Evolutionary conservation across 305 asterid genomes (phyloP), one percentile per base, ranked within the genome.

Genomic region (Andrographis paniculata): DNA sequence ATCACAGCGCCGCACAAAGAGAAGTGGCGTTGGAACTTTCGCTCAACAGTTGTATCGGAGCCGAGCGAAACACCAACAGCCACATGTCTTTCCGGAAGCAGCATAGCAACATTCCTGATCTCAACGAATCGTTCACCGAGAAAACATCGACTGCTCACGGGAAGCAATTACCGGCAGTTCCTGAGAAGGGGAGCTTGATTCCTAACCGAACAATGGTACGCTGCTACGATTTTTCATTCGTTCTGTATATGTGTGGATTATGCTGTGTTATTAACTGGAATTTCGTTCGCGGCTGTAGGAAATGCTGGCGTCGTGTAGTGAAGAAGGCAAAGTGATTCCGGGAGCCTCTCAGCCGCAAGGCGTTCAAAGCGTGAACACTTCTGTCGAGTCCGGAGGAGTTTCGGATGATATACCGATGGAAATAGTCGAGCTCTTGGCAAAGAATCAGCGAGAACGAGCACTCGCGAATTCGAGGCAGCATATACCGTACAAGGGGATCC

Each of bases 351-450:
- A 55, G 45, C 46, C 44, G 9, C 74, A 60, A 44, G 49, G 4
- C 30, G 42, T 53, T 50, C 71, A 55, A 43, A 68, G 66, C 41
- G 63, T 50, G 6, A 53, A 65, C 36, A 56, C 55, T 27, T 57
- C 53, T 18, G 33, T 45, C 31, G 74, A 66, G 37, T 51, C 22
- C 16, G 75, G 60, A 35, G 75, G 66, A 45, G 52, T 66, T 17
- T 63, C 86, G 6, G 94, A 92, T 57, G 96, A 79, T 35, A 80
- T 82, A 42, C 94, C 95, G 0, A 83, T 83, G 94, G 99, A 84
- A 44, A 77, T 92, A 46, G 96, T 81, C 14, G 94, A 84, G 50
- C 66, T 83, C 11, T 54, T 87, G 74, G 96, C 95, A 38, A 66
- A 53, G 65, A 74, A 79, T 45, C 89, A 79, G 51, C 78, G 58